These are phyloP conservation scores for Candida glucosophila DNA, from an alignment of 1,139 yeast species.

Conservation along the genomic window DNA sequence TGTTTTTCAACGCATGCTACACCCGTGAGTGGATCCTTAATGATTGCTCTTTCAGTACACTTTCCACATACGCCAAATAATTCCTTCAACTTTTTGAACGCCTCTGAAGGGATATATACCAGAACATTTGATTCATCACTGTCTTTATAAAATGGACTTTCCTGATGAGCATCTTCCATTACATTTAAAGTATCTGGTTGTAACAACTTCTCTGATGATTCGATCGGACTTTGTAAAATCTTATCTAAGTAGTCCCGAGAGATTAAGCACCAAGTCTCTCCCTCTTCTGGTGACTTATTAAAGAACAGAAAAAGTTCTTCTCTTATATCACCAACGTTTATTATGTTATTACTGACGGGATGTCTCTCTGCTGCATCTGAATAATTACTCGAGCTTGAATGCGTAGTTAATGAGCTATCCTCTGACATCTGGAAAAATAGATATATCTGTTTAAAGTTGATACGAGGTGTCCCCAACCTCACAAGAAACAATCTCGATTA, in stretches of 20 bases:
- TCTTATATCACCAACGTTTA: too few species aligned
- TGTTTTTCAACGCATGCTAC: slow-evolving; percentile 40
- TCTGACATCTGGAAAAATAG: too few species aligned
- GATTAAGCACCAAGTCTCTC: slow-evolving; percentile 31
- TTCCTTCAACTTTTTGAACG: slow-evolving; percentile 33
- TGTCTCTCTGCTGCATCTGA: too few species aligned
- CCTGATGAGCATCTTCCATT: slow-evolving; percentile 20
- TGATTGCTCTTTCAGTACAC: slow-evolving; percentile 40
- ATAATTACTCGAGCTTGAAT: too few species aligned
- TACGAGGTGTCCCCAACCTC: too few species aligned
- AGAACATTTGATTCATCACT: slow-evolving; percentile 22
- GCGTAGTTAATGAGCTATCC: too few species aligned
- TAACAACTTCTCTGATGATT: slow-evolving; percentile 22
- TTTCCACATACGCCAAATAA: slow-evolving; percentile 48
- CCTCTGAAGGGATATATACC: slow-evolving; percentile 26
- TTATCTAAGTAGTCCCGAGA: slow-evolving; percentile 20
- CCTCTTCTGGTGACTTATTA: slow-evolving; percentile 16
- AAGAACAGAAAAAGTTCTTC: too few species aligned
- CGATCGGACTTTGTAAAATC: slow-evolving; percentile 18
- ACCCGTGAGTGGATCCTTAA: slow-evolving; percentile 29
- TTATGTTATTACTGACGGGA: too few species aligned
- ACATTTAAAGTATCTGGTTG: slow-evolving; percentile 20
- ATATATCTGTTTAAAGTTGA: too few species aligned
- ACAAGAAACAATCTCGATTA: too few species aligned
- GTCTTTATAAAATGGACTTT: slow-evolving; percentile 25